Base-by-base conservation (phyloP, 2,329 filamentous ascomycete species). In the Penicillium janthinellum region DNA sequence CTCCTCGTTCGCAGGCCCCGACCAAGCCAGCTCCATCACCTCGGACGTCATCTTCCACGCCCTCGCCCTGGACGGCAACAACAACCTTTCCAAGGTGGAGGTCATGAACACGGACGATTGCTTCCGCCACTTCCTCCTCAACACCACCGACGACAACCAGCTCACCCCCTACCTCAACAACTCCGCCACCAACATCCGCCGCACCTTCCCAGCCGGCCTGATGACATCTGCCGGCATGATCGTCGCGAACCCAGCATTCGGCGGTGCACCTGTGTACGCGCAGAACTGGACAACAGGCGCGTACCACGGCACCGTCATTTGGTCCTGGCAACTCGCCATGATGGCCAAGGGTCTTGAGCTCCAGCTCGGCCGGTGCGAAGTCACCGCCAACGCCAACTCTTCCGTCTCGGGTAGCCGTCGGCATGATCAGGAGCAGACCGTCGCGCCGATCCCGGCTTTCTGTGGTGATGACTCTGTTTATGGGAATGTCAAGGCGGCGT, bases 61-160 rank as follows among this genome's bases (percentile, higher is more conserved):
- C 4, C 69, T 89, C 2, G 78, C 86, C 0, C 79, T 89, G 0
- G 79, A 86, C 4, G 85, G 82, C 2, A 78, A 81, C 58, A 73
- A 81, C 49, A 75, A 81, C 22, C 77, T 82, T 31, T 68, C 78
- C 1, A 70, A 83, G 15, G 83, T 88, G 0, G 75, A 78, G 31
- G 79, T 88, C 17, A 85, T 88, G 78, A 86, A 89, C 69, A 87
- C 84, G 0, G 87, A 89, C 62, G 84, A 86, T 60, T 86, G 82
- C 54, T 89, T 88, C 76, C 83, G 85, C 1, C 82, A 84, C 57
- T 88, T 88, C 70, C 74, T 89, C 1, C 77, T 88, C 38, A 87
- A 88, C 66, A 80, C 82, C 0, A 86, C 85, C 1, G 79, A 87
- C 49, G 77, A 87, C 50, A 64, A 72, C 0, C 85, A 88, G 63